Conservation (phyloP, 495 filamentous ascomycete genomes). For the Neurospora africana region DNA sequence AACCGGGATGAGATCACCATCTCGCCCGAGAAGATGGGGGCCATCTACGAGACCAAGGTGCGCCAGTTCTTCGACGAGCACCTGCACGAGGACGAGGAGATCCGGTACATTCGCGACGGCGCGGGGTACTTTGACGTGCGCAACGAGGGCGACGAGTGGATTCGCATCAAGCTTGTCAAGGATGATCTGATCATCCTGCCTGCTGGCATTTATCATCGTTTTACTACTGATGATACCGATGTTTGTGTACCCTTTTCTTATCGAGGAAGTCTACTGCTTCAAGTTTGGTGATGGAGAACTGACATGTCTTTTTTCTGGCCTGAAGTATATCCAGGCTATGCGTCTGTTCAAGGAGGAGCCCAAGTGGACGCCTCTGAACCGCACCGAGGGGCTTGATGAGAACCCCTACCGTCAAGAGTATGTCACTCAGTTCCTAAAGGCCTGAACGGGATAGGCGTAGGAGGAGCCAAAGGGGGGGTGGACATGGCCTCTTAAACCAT, state of each 20-base stretch:
- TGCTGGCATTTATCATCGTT: conserved; percentile 94
- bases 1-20: conserved; percentile 90
- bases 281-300: background rate
- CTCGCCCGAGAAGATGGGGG: conserved; percentile 81
- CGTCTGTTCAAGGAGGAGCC: conserved; percentile 97
- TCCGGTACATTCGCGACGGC: conserved; percentile 88
- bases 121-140: conserved; percentile 90
- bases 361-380: conserved; percentile 93
- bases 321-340: conserved; percentile 83
- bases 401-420: conserved; percentile 75
- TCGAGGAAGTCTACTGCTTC: background rate
- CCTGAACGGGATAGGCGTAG: background rate
- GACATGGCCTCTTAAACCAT: background rate
- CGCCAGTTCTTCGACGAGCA: conserved; percentile 91
- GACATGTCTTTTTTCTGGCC: background rate
- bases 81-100: conserved; percentile 97
- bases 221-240: conserved; percentile 85
- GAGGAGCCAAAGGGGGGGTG: background rate
- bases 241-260: conserved; percentile 35
- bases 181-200: conserved; percentile 74
- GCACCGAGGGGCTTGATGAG: conserved; percentile 62
- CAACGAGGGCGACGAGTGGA: conserved; percentile 62
- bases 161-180: conserved; percentile 69
- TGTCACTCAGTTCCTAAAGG: conserved; percentile 32
- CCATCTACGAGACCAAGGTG: conserved; percentile 79